A percentile compares a stretch with the other conserved stretches of the same genome.
These are phyloP conservation scores for Alternaria conjuncta DNA, from an alignment of 2,329 filamentous ascomycete species.

Conservation along the genomic window DNA sequence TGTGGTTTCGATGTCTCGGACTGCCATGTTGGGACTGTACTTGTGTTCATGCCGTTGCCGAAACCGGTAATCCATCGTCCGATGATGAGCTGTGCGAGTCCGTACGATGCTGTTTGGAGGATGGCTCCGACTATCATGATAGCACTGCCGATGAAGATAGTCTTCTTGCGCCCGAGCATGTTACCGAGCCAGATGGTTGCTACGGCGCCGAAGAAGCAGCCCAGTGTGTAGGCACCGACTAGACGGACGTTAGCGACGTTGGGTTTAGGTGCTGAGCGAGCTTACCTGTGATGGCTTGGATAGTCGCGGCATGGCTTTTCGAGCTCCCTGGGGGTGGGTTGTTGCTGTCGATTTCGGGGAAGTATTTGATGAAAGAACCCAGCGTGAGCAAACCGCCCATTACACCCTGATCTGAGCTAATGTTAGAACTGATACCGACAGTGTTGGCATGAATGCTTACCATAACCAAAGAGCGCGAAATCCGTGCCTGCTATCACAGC, in stretches of 20 bases:
- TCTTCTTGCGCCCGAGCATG: slow-evolving; percentile 62
- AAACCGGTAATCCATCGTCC: slow-evolving; percentile 59
- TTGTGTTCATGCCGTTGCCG: slow-evolving; percentile 48
- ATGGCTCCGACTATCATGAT: slow-evolving; percentile 66
- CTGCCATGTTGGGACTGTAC: slow-evolving; percentile 55
- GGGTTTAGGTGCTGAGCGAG: slow-evolving; percentile 7
- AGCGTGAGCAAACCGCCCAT: slow-evolving; percentile 74
- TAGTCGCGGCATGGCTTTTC: slow-evolving; percentile 46
- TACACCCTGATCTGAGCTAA: slow-evolving; percentile 49
- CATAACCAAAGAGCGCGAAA: slow-evolving; percentile 70
- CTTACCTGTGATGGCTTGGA: slow-evolving; percentile 51
- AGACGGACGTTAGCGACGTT: slow-evolving; percentile 15
- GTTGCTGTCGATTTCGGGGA: slow-evolving; percentile 51
- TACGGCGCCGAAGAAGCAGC: slow-evolving; percentile 55
- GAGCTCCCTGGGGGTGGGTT: slow-evolving; percentile 42
- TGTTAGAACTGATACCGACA: slow-evolving; percentile 6
- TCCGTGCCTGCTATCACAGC: slow-evolving; percentile 75
- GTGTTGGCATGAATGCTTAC: slow-evolving; percentile 43
- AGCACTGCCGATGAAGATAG: slow-evolving; percentile 64
- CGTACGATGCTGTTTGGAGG: slow-evolving; percentile 62
- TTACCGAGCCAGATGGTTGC: slow-evolving; percentile 61
- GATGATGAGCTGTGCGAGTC: slow-evolving; percentile 55
- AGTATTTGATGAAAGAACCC: slow-evolving; percentile 60
- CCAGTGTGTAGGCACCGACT: slow-evolving; percentile 47
- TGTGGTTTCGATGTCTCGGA: slow-evolving; percentile 56